These are phyloP conservation scores for Tricholoma terreum DNA, from an alignment of 768 basidiomycete species.

Conservation along the genomic window DNA sequence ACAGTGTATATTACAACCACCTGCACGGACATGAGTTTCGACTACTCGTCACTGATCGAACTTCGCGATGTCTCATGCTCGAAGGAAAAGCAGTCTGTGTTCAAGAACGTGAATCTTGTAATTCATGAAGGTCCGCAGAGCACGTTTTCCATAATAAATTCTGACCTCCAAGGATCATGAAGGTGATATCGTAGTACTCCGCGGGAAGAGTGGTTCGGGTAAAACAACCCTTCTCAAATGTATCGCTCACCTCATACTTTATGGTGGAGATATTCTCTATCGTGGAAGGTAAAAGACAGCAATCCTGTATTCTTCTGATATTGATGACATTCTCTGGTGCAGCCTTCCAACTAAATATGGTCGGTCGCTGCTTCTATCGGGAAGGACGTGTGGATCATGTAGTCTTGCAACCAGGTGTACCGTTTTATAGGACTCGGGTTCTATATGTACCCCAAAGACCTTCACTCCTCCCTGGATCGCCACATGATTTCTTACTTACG, in stretches of 20 bases:
- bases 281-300: slow-evolving; percentile 51
- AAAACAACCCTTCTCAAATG: slow-evolving; percentile 84
- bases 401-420: slow-evolving; percentile 53
- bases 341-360: background rate
- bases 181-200: slow-evolving; percentile 75
- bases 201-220: slow-evolving; percentile 78
- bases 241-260: slow-evolving; percentile 73
- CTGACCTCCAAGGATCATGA: background rate
- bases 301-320: background rate
- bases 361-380: background rate
- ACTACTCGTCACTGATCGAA: slow-evolving; percentile 42
- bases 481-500: slow-evolving; percentile 63
- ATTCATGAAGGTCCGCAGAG: slow-evolving; percentile 49
- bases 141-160: background rate
- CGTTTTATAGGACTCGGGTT: slow-evolving; percentile 72
- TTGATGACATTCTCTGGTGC: background rate
- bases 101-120: slow-evolving; percentile 57
- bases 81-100: slow-evolving; percentile 47
- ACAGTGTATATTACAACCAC: background rate
- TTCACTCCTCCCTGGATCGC: slow-evolving; percentile 80
- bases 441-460: slow-evolving; percentile 89
- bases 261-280: slow-evolving; percentile 62
- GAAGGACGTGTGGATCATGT: background rate
- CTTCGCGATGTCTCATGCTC: slow-evolving; percentile 49
- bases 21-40: background rate